Evolutionary conservation across 306 rosid genomes (phyloP).

Genomic region (Gleditsia sinensis): DNA sequence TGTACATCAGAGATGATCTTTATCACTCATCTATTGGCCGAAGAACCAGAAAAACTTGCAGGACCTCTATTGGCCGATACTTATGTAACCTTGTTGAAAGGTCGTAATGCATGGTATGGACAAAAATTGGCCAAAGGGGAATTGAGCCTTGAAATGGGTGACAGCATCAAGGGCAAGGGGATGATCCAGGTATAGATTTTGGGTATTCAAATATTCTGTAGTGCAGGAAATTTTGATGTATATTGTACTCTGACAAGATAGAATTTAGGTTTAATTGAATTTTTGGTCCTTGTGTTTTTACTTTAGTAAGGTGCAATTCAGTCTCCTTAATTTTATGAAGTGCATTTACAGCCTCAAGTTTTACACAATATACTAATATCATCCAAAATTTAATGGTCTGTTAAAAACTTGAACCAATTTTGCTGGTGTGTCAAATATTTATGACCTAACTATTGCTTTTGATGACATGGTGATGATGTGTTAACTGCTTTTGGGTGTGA

Average conservation of each 20-base stretch:
- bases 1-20: conserved; percentile 97
- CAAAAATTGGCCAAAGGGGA: conserved; percentile 88
- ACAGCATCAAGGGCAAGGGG: conserved; percentile 97
- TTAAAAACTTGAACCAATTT: no score
- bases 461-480: no score
- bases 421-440: no score
- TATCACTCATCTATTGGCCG: conserved; percentile 88
- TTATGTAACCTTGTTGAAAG: conserved; percentile 77
- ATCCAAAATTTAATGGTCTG: no score
- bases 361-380: no score
- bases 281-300: no score
- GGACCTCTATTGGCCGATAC: conserved; percentile 98
- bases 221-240: neutral
- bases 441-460: no score
- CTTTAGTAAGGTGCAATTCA: conserved; percentile 87
- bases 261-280: no score
- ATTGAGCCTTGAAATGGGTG: conserved; percentile 94
- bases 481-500: no score
- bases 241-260: conserved; percentile 9
- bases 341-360: no score
- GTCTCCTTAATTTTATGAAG: no score
- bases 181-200: conserved; percentile 84
- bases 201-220: conserved; percentile 22
- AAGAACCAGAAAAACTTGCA: conserved; percentile 93
- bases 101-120: conserved; percentile 94